Evolutionary conservation across 139 green algal genomes (phyloP).

Genomic region (Chlamydomonas applanata): DNA sequence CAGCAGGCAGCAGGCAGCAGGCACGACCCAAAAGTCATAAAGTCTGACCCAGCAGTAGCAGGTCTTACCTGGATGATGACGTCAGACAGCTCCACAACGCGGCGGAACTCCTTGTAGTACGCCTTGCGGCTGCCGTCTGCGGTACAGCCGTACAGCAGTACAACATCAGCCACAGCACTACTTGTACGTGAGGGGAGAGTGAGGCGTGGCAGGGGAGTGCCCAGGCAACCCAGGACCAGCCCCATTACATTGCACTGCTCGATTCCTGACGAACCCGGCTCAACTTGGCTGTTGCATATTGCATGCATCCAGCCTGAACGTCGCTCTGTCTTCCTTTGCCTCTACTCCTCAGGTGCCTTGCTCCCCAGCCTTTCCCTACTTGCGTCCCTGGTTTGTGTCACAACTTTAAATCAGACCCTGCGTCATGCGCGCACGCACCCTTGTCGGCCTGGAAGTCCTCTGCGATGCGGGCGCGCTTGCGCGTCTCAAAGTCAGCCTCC

Average conservation of each 20-base stretch:
- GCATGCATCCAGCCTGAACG: too few species aligned
- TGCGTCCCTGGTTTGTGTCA: too few species aligned
- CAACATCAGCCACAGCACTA: too few species aligned
- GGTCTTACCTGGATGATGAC: slow-evolving; percentile 80
- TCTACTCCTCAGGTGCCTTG: too few species aligned
- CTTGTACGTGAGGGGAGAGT: neutral
- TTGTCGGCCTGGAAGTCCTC: slow-evolving; percentile 35
- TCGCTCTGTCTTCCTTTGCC: too few species aligned
- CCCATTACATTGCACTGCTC: too few species aligned
- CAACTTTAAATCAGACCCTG: too few species aligned
- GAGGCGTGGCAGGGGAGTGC: neutral
- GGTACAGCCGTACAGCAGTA: neutral
- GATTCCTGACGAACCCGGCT: too few species aligned
- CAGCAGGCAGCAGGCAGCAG: neutral
- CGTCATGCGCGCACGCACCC: slow-evolving; percentile 3
- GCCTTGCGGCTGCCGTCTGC: slow-evolving; percentile 78
- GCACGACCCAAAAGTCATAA: neutral
- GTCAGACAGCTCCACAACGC: slow-evolving; percentile 89
- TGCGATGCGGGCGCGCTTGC: slow-evolving; percentile 39
- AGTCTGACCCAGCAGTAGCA: too few species aligned
- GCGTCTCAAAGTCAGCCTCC: slow-evolving; percentile 48
- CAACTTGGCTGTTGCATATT: too few species aligned
- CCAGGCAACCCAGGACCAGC: too few species aligned
- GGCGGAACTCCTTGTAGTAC: slow-evolving; percentile 95
- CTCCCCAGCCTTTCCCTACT: neutral